Percentiles rank a stretch among this genome's conserved stretches.
Evolutionary conservation across 495 filamentous ascomycete genomes (phyloP).

Genomic region (Glarea lozoyensis): DNA sequence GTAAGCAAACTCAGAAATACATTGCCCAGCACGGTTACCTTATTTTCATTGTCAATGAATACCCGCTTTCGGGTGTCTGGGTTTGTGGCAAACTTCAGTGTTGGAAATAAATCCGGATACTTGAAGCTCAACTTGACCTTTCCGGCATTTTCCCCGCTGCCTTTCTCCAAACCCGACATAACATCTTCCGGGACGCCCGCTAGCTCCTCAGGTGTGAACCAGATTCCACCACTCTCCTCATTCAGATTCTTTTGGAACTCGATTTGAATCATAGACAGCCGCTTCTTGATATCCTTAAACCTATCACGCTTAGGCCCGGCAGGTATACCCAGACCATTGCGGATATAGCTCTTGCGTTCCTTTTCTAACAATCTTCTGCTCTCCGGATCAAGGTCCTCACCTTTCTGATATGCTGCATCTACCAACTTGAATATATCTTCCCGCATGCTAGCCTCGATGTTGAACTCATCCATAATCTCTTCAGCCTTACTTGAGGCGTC

Average conservation of each 20-base stretch:
- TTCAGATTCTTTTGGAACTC: conserved; percentile 53
- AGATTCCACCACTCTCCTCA: conserved; percentile 50
- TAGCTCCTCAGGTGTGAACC: conserved; percentile 50
- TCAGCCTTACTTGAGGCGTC: conserved; percentile 52
- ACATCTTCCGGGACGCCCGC: conserved; percentile 51
- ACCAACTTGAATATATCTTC: conserved; percentile 53
- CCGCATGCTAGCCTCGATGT: conserved; percentile 51
- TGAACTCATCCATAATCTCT: conserved; percentile 50
- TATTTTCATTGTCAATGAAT: conserved; percentile 51
- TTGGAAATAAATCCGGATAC: conserved; percentile 53
- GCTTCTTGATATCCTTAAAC: conserved; percentile 58
- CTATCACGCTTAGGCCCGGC: conserved; percentile 45
- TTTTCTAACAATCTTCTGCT: conserved; percentile 45
- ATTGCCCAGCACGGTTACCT: conserved; percentile 24
- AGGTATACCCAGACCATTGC: conserved; percentile 45
- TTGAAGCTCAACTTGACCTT: conserved; percentile 52
- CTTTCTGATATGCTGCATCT: conserved; percentile 39
- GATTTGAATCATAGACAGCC: conserved; percentile 45
- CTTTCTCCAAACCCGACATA: conserved; percentile 53
- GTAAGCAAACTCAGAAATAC: background rate
- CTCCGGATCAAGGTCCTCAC: conserved; percentile 33
- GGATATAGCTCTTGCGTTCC: conserved; percentile 47
- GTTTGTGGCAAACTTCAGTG: conserved; percentile 48
- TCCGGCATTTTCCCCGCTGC: conserved; percentile 57
- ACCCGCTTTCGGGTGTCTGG: conserved; percentile 43